phyloP scores from a whole-genome alignment of 768 basidiomycete genomes.

The Hemileccinum impolitum region DNA sequence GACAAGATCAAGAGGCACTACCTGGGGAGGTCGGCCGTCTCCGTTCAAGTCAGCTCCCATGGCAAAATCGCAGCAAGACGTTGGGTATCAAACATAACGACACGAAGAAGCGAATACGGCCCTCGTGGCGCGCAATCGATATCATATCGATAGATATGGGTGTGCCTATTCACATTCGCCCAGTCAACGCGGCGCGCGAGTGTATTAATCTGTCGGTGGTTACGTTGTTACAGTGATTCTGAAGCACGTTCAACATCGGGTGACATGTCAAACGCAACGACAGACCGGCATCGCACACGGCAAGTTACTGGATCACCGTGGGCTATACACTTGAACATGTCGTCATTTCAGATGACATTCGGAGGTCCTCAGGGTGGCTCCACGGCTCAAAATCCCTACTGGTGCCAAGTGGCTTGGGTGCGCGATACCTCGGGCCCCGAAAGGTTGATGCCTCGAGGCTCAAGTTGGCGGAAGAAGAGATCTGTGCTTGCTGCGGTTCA shows the following conservation, averaged over 20 bases:
- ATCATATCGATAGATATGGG: no score
- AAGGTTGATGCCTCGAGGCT: background rate
- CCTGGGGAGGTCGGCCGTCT: no score
- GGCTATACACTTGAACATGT: background rate
- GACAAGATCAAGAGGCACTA: background rate
- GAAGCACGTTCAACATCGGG: no score
- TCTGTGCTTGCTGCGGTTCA: background rate
- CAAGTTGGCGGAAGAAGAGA: background rate
- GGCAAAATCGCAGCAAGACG: background rate
- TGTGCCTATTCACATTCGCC: no score
- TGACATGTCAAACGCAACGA: no score
- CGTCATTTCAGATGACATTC: conserved; percentile 1
- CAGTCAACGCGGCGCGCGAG: no score
- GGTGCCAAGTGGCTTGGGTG: no score
- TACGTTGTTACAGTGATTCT: background rate
- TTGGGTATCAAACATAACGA: background rate
- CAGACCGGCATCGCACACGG: background rate
- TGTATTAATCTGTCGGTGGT: background rate
- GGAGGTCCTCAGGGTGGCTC: background rate
- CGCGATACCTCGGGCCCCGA: no score
- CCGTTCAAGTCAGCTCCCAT: no score
- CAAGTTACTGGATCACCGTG: background rate
- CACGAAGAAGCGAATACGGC: no score
- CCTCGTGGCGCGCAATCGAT: no score
- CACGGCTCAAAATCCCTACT: no score